Conservation (phyloP, 2,329 filamentous ascomycete species). For the Pestalotiopsis fici region DNA sequence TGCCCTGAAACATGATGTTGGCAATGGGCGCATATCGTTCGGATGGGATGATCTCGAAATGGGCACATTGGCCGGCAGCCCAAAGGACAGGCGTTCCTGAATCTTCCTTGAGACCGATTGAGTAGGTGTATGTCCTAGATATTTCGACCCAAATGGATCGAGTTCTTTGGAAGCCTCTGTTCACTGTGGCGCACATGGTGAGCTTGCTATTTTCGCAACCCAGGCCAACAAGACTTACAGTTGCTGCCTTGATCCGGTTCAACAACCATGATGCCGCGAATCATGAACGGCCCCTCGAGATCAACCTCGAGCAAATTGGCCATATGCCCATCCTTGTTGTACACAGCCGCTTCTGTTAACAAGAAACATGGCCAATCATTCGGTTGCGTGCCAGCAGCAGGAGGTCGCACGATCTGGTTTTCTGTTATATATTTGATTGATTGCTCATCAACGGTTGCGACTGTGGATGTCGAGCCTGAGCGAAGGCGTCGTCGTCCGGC, state of each 20-base stretch:
- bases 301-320: conserved; percentile 64
- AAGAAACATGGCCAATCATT: conserved; percentile 64
- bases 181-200: conserved; percentile 25
- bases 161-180: conserved; percentile 29
- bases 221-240: conserved; percentile 31
- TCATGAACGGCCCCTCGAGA: conserved; percentile 58
- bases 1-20: conserved; percentile 62
- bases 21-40: conserved; percentile 56
- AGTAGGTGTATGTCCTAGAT: conserved; percentile 46
- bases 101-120: conserved; percentile 53
- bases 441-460: conserved; percentile 40
- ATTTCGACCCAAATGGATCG: conserved; percentile 52
- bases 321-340: conserved; percentile 53
- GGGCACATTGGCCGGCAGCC: conserved; percentile 65
- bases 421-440: conserved; percentile 33
- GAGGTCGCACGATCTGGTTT: conserved; percentile 35
- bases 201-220: not conserved
- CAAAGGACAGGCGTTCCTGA: conserved; percentile 58
- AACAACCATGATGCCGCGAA: conserved; percentile 60
- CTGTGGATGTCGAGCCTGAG: conserved; percentile 45
- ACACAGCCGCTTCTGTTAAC: conserved; percentile 62
- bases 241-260: conserved; percentile 39
- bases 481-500: conserved; percentile 35
- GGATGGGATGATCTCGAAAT: conserved; percentile 68
- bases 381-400: conserved; percentile 32